A percentile compares a stretch with the other conserved stretches of the same genome.
phyloP scores from a whole-genome alignment of 1,284 basidiomycete species.

The Malassezia cuniculi region DNA sequence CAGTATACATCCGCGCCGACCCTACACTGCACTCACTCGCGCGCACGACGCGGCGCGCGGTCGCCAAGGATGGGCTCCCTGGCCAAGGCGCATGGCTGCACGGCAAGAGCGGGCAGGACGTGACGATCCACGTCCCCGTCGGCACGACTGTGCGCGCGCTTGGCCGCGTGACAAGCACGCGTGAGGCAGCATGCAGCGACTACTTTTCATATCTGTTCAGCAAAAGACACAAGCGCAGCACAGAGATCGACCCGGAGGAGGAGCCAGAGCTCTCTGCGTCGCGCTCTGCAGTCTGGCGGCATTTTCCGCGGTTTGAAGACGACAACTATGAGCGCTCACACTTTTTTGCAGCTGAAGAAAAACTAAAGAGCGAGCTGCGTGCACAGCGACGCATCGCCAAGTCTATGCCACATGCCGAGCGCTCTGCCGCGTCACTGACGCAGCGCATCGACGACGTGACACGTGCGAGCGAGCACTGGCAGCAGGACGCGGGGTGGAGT shows the following conservation, averaged over 20 bases:
- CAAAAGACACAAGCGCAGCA: background rate
- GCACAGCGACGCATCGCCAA: conserved; percentile 12
- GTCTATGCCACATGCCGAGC: conserved; percentile 7
- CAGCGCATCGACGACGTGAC: conserved; percentile 5
- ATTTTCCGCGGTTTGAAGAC: conserved; percentile 38
- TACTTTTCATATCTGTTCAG: conserved; percentile 24
- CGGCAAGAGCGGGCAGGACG: conserved; percentile 26
- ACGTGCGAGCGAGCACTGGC: background rate
- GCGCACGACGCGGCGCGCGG: conserved; percentile 22
- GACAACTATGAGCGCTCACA: conserved; percentile 33
- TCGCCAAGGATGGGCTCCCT: conserved; percentile 30
- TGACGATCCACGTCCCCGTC: conserved; percentile 36
- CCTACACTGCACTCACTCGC: conserved; percentile 28
- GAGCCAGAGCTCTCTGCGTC: conserved; percentile 18
- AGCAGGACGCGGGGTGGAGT: conserved; percentile 15
- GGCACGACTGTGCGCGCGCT: conserved; percentile 39
- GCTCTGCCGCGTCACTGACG: conserved; percentile 20
- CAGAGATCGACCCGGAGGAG: conserved; percentile 18
- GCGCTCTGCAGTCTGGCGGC: conserved; percentile 38
- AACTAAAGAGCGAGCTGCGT: conserved; percentile 24
- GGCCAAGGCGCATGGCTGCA: conserved; percentile 37
- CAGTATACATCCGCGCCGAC: conserved; percentile 31
- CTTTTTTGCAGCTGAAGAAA: conserved; percentile 30
- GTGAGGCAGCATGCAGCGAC: conserved; percentile 19
- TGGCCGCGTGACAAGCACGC: conserved; percentile 15